Evolutionary conservation across 192 early-diverging fungal species (phyloP).

Genomic region (Piromyces sp.): DNA sequence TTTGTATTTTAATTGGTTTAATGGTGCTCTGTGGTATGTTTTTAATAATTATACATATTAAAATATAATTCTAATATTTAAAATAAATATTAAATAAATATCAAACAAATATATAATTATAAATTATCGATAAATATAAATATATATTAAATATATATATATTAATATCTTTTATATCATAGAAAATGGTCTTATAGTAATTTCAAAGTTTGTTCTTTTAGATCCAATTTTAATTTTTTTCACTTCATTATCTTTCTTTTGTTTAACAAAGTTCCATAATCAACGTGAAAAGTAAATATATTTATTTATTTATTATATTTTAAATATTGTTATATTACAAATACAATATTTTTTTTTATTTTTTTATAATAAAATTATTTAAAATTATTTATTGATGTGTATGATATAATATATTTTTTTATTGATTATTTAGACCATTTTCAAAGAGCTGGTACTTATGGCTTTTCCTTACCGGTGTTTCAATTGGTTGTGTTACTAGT

Average conservation of each 20-base stretch:
- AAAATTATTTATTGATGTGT: too few species aligned
- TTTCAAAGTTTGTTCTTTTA: conserved; percentile 1
- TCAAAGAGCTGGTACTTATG: neutral
- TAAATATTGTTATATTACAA: neutral
- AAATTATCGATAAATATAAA: too few species aligned
- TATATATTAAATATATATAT: neutral
- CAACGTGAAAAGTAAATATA: neutral
- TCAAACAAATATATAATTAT: too few species aligned
- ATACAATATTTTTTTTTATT: neutral
- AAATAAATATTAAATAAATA: too few species aligned
- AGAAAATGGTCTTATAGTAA: neutral
- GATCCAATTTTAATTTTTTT: neutral
- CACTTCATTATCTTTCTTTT: neutral
- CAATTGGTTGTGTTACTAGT: neutral
- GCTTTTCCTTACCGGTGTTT: neutral
- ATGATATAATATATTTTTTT: neutral
- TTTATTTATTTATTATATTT: neutral
- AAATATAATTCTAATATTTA: too few species aligned
- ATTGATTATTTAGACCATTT: neutral
- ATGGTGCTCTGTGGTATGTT: neutral
- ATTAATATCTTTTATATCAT: neutral
- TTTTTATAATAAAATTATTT: too few species aligned
- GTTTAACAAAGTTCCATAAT: neutral
- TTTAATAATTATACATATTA: too few species aligned
- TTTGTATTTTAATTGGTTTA: neutral